These are phyloP conservation scores for Neckera pumila DNA, from an alignment of 225 moss, liverwort and hornwort genomes.

Conservation along the genomic window DNA sequence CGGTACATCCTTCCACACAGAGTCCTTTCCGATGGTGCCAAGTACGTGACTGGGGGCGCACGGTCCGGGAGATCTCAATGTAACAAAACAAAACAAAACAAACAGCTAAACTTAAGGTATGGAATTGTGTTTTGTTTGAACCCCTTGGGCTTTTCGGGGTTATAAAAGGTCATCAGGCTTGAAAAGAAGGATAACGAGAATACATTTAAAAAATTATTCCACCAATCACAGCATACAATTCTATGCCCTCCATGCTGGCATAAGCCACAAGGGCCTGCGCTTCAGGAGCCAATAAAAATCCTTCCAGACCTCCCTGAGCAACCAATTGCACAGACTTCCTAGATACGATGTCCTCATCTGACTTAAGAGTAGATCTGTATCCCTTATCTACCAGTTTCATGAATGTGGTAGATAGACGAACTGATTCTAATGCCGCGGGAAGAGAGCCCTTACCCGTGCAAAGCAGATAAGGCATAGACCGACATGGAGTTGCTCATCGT, in stretches of 20 bases:
- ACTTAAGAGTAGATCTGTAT: fast-evolving
- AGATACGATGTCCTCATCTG: neutral
- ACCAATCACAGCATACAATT: neutral
- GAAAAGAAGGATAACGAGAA: neutral
- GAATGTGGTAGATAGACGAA: fast-evolving
- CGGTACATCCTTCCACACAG: too few relatives aligned
- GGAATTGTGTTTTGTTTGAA: too few relatives aligned
- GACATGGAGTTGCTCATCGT: neutral
- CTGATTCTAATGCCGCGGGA: neutral
- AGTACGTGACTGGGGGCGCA: too few relatives aligned
- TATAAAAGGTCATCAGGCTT: too few relatives aligned
- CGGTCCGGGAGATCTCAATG: too few relatives aligned
- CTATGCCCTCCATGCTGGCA: neutral
- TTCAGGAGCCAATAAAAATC: neutral
- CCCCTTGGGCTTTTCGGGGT: too few relatives aligned
- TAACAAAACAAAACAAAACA: too few relatives aligned
- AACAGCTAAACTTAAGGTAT: too few relatives aligned
- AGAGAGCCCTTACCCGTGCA: neutral
- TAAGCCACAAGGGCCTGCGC: neutral
- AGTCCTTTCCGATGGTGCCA: too few relatives aligned
- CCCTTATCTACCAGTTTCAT: neutral
- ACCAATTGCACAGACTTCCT: neutral
- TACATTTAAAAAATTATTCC: neutral
- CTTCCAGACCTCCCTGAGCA: neutral
- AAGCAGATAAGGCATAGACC: conserved; percentile 16